Conservation (phyloP, 2,329 filamentous ascomycete species). For the Colletotrichum liriopes region DNA sequence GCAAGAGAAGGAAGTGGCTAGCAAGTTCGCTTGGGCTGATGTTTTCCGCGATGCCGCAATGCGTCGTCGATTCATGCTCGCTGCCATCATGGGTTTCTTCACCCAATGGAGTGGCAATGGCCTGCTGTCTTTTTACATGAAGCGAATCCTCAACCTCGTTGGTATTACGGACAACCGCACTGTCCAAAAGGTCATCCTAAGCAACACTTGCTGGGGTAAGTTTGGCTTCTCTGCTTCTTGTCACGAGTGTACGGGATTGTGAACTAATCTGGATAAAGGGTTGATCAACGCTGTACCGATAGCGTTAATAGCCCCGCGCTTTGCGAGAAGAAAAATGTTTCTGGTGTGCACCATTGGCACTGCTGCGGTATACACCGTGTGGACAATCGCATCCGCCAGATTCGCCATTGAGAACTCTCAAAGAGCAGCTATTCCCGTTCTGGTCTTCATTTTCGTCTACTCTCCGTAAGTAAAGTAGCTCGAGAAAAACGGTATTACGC, state of each 20-base stretch:
- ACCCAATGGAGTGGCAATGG: slow-evolving; percentile 50
- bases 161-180: slow-evolving; percentile 55
- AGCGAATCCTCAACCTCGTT: slow-evolving; percentile 58
- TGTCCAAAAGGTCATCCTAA: slow-evolving; percentile 56
- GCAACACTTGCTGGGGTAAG: slow-evolving; percentile 55
- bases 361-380: slow-evolving; percentile 55
- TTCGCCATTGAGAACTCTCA: slow-evolving; percentile 53
- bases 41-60: slow-evolving; percentile 53
- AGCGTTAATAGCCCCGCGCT: slow-evolving; percentile 54
- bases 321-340: slow-evolving; percentile 54
- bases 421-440: slow-evolving; percentile 54
- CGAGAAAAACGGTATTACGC: not conserved
- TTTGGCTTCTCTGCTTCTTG: too few species aligned
- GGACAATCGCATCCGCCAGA: slow-evolving; percentile 57
- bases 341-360: slow-evolving; percentile 56
- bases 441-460: slow-evolving; percentile 62
- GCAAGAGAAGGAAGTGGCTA: slow-evolving; percentile 61
- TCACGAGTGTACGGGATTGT: not conserved
- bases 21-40: slow-evolving; percentile 59
- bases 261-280: slow-evolving; percentile 16
- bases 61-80: slow-evolving; percentile 63
- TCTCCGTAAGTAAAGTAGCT: slow-evolving; percentile 49
- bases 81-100: slow-evolving; percentile 65
- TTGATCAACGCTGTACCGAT: slow-evolving; percentile 55
- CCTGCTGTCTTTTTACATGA: slow-evolving; percentile 56